A percentile compares a stretch with the other conserved stretches of the same genome.
phyloP scores from a whole-genome alignment of 2,329 filamentous ascomycete genomes.

The Venturia nashicola region DNA sequence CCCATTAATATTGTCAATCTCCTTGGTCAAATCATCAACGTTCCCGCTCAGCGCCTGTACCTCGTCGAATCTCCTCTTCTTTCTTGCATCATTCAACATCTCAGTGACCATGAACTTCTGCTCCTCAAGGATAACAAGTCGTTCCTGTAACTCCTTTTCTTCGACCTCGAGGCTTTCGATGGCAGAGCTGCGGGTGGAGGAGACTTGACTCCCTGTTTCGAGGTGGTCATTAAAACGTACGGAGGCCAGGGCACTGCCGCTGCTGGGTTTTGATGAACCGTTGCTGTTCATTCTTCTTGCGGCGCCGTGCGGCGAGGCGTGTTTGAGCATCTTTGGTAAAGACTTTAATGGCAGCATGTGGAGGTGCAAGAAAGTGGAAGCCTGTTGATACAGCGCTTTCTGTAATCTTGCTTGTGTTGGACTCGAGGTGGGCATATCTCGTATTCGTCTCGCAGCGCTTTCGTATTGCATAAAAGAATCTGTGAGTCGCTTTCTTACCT shows the following conservation, averaged over 20 bases:
- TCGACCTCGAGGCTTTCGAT: conserved; percentile 64
- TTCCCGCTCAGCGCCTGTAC: conserved; percentile 69
- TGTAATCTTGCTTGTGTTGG: conserved; percentile 64
- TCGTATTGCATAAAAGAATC: conserved; percentile 87
- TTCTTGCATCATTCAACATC: conserved; percentile 70
- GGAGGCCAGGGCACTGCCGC: conserved; percentile 37
- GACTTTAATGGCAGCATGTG: conserved; percentile 76
- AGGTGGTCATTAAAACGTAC: conserved; percentile 46
- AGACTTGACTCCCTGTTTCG: conserved; percentile 9
- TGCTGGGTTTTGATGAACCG: conserved; percentile 15
- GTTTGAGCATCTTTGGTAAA: conserved; percentile 36
- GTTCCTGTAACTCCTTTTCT: conserved; percentile 69
- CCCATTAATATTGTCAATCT: conserved; percentile 58
- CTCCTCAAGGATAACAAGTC: conserved; percentile 75
- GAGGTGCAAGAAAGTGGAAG: conserved; percentile 70
- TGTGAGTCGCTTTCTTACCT: conserved; percentile 78
- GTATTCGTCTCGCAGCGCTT: conserved; percentile 64
- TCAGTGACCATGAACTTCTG: conserved; percentile 80
- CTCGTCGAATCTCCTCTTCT: conserved; percentile 72
- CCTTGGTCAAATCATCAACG: conserved; percentile 65
- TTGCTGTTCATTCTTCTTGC: conserved; percentile 17
- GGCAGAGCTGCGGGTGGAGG: conserved; percentile 39
- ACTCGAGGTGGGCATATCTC: conserved; percentile 63
- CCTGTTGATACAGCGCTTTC: conserved; percentile 69
- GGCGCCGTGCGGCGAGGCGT: conserved; percentile 40